Evolutionary conservation across 495 filamentous ascomycete genomes (phyloP).

Genomic region (Neurospora sp.): DNA sequence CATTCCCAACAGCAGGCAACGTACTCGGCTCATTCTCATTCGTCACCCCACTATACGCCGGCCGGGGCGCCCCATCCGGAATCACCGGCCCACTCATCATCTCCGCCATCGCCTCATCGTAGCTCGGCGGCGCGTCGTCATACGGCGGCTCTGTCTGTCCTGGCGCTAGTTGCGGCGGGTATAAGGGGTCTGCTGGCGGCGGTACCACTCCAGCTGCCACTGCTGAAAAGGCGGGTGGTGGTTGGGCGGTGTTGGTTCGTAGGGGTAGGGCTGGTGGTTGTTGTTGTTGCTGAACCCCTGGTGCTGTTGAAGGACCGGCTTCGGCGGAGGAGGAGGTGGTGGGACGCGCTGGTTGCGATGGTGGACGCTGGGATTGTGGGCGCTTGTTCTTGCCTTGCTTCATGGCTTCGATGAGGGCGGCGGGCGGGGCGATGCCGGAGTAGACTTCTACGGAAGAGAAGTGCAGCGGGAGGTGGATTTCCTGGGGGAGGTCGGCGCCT

Average conservation of each 20-base stretch:
- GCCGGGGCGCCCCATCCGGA: slow-evolving; percentile 22
- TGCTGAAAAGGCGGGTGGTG: slow-evolving; percentile 10
- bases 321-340: slow-evolving; percentile 16
- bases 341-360: slow-evolving; percentile 24
- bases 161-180: slow-evolving; percentile 36
- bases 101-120: slow-evolving; percentile 85
- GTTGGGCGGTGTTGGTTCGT: slow-evolving; percentile 13
- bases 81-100: slow-evolving; percentile 41
- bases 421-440: slow-evolving; percentile 82
- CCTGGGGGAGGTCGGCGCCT: slow-evolving; percentile 44
- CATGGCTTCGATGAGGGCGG: slow-evolving; percentile 62
- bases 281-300: neutral
- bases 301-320: slow-evolving; percentile 9
- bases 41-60: slow-evolving; percentile 39
- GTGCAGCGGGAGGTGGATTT: slow-evolving; percentile 62
- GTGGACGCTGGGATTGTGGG: slow-evolving; percentile 6
- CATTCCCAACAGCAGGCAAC: slow-evolving; percentile 15
- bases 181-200: slow-evolving; percentile 25
- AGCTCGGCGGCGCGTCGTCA: slow-evolving; percentile 66
- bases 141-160: slow-evolving; percentile 24
- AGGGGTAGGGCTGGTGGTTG: slow-evolving; percentile 3
- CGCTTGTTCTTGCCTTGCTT: slow-evolving; percentile 22
- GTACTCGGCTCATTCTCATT: slow-evolving; percentile 38
- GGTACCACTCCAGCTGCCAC: slow-evolving; percentile 1
- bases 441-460: slow-evolving; percentile 66